Evolutionary conservation across 805 yeast genomes (phyloP).

Genomic region (Kodamaea neixiangensis): DNA sequence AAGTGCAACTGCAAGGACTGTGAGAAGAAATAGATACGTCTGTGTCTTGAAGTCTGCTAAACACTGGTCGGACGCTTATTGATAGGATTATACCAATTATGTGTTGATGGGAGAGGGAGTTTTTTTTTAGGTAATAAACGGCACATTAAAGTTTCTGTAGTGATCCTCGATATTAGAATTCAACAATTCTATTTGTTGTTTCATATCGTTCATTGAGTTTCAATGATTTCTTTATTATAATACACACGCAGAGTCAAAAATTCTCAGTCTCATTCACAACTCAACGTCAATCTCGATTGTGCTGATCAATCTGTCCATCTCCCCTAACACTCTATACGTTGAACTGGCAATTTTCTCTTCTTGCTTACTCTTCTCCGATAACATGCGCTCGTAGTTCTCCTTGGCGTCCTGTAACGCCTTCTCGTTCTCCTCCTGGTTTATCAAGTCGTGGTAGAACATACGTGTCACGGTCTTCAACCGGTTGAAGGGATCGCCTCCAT

Average conservation of each 20-base stretch:
- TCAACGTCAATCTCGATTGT: slow-evolving; percentile 36
- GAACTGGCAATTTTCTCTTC: slow-evolving; percentile 49
- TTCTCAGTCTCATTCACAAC: background rate
- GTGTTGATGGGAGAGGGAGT: background rate
- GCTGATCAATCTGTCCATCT: slow-evolving; percentile 52
- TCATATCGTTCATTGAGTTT: background rate
- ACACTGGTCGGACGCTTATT: background rate
- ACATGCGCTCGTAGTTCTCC: slow-evolving; percentile 41
- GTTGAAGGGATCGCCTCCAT: slow-evolving; percentile 75
- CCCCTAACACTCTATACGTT: slow-evolving; percentile 59
- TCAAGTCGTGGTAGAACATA: slow-evolving; percentile 67
- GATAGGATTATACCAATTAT: background rate
- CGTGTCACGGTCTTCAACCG: slow-evolving; percentile 87
- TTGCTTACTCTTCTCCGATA: slow-evolving; percentile 45
- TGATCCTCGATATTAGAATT: too few relatives aligned
- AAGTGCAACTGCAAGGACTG: slow-evolving; percentile 9
- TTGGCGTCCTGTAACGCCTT: slow-evolving; percentile 57
- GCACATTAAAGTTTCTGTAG: background rate
- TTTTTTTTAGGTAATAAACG: slow-evolving; percentile 3
- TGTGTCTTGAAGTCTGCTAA: slow-evolving; percentile 2
- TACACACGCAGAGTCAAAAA: background rate
- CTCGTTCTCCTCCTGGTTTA: slow-evolving; percentile 59
- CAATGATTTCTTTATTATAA: background rate
- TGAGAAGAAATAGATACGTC: slow-evolving; percentile 5
- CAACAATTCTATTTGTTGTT: too few relatives aligned